Conservation (phyloP, 2,329 filamentous ascomycete genomes). For the Dactylonectria macrodidyma region DNA sequence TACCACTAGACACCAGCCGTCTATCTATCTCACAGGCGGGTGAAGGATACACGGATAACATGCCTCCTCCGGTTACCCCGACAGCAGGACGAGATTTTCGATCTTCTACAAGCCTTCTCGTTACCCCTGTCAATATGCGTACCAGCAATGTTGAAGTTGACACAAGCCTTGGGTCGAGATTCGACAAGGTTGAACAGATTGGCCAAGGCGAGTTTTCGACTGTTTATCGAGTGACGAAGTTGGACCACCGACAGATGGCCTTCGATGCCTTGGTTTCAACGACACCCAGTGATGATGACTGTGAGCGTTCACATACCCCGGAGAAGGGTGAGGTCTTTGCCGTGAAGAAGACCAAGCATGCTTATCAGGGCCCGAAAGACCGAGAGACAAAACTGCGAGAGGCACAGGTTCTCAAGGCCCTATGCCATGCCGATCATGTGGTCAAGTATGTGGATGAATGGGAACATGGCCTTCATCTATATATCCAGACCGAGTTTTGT, state of each 20-base stretch:
- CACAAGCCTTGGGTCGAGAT: slow-evolving; percentile 79
- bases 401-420: slow-evolving; percentile 82
- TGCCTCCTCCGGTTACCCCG: slow-evolving; percentile 81
- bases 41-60: slow-evolving; percentile 54
- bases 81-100: slow-evolving; percentile 72
- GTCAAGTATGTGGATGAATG: slow-evolving; percentile 88
- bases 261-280: slow-evolving; percentile 61
- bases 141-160: slow-evolving; percentile 81
- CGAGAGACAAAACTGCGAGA: slow-evolving; percentile 89
- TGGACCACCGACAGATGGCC: slow-evolving; percentile 49
- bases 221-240: slow-evolving; percentile 83
- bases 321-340: slow-evolving; percentile 80
- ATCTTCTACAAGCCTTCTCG: slow-evolving; percentile 68
- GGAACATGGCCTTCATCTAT: slow-evolving; percentile 88
- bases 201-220: slow-evolving; percentile 94
- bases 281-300: slow-evolving; percentile 63
- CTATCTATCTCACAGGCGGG: slow-evolving; percentile 82
- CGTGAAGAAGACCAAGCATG: slow-evolving; percentile 92
- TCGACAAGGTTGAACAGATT: slow-evolving; percentile 84
- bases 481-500: slow-evolving; percentile 98
- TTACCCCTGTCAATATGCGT: slow-evolving; percentile 79
- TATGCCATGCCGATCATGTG: slow-evolving; percentile 87
- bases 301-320: slow-evolving; percentile 64
- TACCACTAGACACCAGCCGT: slow-evolving; percentile 84
- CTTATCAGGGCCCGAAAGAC: slow-evolving; percentile 83